Evolutionary conservation across 2,329 filamentous ascomycete genomes (phyloP).

Genomic region (Penicillium concentricum): DNA sequence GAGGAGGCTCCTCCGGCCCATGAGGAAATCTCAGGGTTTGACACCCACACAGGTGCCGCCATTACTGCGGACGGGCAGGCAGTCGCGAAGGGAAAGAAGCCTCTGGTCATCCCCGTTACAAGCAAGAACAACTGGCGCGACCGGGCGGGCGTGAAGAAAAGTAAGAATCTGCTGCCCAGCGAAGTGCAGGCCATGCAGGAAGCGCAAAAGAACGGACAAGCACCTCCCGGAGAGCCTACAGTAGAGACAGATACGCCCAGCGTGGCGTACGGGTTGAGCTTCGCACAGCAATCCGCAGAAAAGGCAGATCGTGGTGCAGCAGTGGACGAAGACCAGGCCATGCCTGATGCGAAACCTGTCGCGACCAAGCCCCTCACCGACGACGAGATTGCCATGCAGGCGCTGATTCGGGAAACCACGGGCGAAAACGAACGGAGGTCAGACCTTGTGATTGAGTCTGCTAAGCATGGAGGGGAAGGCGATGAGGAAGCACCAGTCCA

Average conservation of each 20-base stretch:
- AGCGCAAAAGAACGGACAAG: conserved; percentile 36
- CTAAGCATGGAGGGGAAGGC: neutral
- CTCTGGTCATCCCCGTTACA: conserved; percentile 76
- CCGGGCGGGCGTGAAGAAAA: conserved; percentile 52
- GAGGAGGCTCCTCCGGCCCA: conserved; percentile 37
- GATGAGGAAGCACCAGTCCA: conserved; percentile 20
- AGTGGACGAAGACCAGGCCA: conserved; percentile 29
- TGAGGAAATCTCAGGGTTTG: conserved; percentile 56
- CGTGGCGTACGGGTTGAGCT: conserved; percentile 56
- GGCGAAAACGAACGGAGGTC: conserved; percentile 41
- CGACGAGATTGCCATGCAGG: conserved; percentile 65
- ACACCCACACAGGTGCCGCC: conserved; percentile 43
- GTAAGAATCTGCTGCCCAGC: conserved; percentile 59
- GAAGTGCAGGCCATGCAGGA: conserved; percentile 54
- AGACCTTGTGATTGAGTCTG: conserved; percentile 55
- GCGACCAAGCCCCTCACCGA: conserved; percentile 48
- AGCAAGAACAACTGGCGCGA: conserved; percentile 75
- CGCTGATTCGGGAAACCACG: conserved; percentile 59
- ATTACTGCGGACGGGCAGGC: conserved; percentile 39
- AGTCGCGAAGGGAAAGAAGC: conserved; percentile 50
- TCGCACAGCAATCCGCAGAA: conserved; percentile 35
- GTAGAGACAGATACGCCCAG: conserved; percentile 54
- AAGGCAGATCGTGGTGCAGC: conserved; percentile 13
- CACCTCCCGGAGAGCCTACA: conserved; percentile 34
- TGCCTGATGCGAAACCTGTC: conserved; percentile 25